phyloP scores from a whole-genome alignment of 129 eudicot species.

The Helichrysum umbraculigerum region DNA sequence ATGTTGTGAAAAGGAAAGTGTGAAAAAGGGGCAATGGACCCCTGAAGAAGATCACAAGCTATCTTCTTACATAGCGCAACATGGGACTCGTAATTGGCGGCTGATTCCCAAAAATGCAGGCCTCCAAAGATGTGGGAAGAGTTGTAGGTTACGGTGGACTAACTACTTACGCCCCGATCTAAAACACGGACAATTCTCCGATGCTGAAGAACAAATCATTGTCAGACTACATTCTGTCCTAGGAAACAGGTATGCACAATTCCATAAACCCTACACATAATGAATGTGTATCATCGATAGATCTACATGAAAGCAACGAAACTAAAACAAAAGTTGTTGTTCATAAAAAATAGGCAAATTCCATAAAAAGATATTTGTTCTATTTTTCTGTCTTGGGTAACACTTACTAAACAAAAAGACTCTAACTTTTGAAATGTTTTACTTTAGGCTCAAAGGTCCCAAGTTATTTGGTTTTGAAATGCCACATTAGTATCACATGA shows the following conservation, averaged over 20 bases:
- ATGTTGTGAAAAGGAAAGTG: conserved; percentile 90
- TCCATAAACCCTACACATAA: background rate
- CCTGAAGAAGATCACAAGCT: conserved; percentile 91
- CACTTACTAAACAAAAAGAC: background rate
- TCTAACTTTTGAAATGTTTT: background rate
- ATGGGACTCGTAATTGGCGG: conserved; percentile 94
- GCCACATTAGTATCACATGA: background rate
- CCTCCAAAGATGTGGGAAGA: conserved; percentile 89
- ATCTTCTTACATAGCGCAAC: conserved; percentile 86
- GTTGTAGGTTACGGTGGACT: conserved; percentile 88
- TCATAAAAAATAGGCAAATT: background rate
- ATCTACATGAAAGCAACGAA: background rate
- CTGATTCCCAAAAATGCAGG: conserved; percentile 94
- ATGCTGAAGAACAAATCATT: conserved; percentile 81
- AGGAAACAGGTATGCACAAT: conserved; percentile 64
- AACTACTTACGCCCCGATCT: conserved; percentile 93
- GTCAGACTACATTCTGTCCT: conserved; percentile 82
- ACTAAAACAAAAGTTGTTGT: background rate
- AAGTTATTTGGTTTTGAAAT: background rate
- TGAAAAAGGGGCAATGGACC: conserved; percentile 91
- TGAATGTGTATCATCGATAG: background rate
- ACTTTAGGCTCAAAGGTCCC: background rate
- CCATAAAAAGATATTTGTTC: background rate
- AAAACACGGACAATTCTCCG: conserved; percentile 79
- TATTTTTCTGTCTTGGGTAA: background rate